Evolutionary conservation across 192 early-diverging fungal species (phyloP).

Genomic region (Blastocladiella britannica): DNA sequence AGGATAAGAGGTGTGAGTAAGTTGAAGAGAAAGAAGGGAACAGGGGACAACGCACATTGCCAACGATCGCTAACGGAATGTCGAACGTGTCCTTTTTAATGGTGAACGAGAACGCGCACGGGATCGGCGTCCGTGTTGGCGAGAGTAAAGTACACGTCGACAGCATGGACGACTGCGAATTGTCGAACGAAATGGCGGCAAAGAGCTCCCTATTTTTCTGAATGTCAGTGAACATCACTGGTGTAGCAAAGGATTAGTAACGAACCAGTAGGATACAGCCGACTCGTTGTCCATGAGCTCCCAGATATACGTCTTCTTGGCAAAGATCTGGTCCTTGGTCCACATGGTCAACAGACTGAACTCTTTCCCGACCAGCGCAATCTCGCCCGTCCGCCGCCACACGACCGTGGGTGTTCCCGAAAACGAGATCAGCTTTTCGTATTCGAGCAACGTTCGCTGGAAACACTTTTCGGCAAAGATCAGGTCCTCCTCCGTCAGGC

Average conservation of each 20-base stretch:
- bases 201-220: too few species aligned
- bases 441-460: slow-evolving; percentile 81
- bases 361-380: slow-evolving; percentile 86
- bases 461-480: slow-evolving; percentile 94
- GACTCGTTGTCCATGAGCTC: slow-evolving; percentile 87
- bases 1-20: too few species aligned
- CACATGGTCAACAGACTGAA: slow-evolving; percentile 85
- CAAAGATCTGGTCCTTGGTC: slow-evolving; percentile 59
- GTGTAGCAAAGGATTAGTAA: too few species aligned
- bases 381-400: slow-evolving; percentile 92
- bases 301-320: slow-evolving; percentile 62
- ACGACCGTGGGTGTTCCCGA: slow-evolving; percentile 91
- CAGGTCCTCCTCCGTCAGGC: slow-evolving; percentile 80
- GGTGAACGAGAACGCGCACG: slow-evolving; percentile 85
- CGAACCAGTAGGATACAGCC: slow-evolving; percentile 85
- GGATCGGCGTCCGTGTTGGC: slow-evolving; percentile 49
- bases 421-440: slow-evolving; percentile 82
- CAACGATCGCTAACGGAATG: slow-evolving; percentile 66
- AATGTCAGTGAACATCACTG: too few species aligned
- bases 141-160: slow-evolving; percentile 64
- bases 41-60: slow-evolving; percentile 22
- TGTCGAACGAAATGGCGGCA: slow-evolving; percentile 77
- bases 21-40: not conserved
- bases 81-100: slow-evolving; percentile 95
- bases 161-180: slow-evolving; percentile 72